Conservation (phyloP, 2,329 filamentous ascomycete species). For the Trichophaea hybrida region DNA sequence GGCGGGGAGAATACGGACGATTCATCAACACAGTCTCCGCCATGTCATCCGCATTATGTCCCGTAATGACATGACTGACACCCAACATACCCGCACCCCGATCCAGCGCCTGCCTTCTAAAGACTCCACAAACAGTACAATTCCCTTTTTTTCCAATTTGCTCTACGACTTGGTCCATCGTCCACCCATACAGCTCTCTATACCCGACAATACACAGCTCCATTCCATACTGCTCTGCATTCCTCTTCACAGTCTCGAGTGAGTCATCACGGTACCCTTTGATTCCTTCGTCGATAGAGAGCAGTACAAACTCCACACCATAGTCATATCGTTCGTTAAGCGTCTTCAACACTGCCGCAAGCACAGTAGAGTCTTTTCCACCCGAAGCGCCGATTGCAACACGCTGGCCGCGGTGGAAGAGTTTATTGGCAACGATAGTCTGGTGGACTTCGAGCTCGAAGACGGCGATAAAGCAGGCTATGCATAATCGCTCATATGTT, state of each 20-base stretch:
- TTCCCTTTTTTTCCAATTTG: constrained; percentile 96
- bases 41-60: constrained; percentile 94
- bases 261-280: constrained; percentile 94
- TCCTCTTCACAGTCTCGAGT: constrained; percentile 88
- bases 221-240: constrained; percentile 82
- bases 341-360: constrained; percentile 87
- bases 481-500: constrained; percentile 87
- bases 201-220: constrained; percentile 85
- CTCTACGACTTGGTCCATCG: constrained; percentile 96
- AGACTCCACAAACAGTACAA: constrained; percentile 97
- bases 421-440: constrained; percentile 65
- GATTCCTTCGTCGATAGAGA: constrained; percentile 95
- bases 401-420: constrained; percentile 71
- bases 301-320: constrained; percentile 66
- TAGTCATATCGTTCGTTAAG: constrained; percentile 83
- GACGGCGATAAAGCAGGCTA: constrained; percentile 65
- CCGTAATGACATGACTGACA: constrained; percentile 88
- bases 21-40: constrained; percentile 99
- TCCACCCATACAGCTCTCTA: constrained; percentile 79
- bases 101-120: constrained; percentile 83
- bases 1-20: constrained; percentile 23
- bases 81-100: constrained; percentile 74
- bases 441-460: constrained; percentile 93
- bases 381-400: constrained; percentile 93
- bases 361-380: constrained; percentile 91